Evolutionary conservation across 2,329 filamentous ascomycete species (phyloP).

Genomic region (Venturiaceae sp.): DNA sequence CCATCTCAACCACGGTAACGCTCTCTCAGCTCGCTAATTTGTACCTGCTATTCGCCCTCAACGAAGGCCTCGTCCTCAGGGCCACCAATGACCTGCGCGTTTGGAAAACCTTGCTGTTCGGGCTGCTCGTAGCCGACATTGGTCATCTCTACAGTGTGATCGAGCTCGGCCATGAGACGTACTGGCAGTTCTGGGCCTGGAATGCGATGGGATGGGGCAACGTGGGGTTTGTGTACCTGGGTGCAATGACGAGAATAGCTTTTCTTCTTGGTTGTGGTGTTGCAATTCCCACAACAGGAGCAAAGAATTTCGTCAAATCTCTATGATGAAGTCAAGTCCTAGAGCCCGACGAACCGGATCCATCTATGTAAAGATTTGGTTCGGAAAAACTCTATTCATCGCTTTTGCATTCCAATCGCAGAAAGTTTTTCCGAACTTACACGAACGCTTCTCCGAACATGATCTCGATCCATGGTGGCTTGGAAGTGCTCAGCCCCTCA

Average conservation of each 20-base stretch:
- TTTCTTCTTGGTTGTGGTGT: conserved; percentile 49
- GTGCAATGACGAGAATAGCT: conserved; percentile 48
- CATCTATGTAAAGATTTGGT: too few relatives aligned
- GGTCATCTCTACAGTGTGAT: conserved; percentile 63
- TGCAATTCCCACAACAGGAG: background rate
- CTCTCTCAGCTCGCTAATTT: conserved; percentile 69
- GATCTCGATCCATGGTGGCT: too few relatives aligned
- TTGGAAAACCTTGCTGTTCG: conserved; percentile 59
- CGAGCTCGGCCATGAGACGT: conserved; percentile 49
- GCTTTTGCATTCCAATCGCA: too few relatives aligned
- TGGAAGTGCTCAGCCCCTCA: too few relatives aligned
- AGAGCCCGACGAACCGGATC: too few relatives aligned
- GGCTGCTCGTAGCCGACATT: conserved; percentile 63
- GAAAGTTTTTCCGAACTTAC: too few relatives aligned
- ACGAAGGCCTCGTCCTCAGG: conserved; percentile 67
- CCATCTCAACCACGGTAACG: conserved; percentile 54
- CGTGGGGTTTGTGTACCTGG: conserved; percentile 59
- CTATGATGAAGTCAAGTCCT: background rate
- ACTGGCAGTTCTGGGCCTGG: conserved; percentile 53
- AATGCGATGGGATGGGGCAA: conserved; percentile 61
- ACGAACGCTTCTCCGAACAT: too few relatives aligned
- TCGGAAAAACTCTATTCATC: too few relatives aligned
- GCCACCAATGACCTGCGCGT: conserved; percentile 57
- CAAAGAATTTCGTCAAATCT: background rate
- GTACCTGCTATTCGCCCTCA: conserved; percentile 67